Base-by-base conservation (phyloP, 441 rosid genomes). In the Populus tomentosa region DNA sequence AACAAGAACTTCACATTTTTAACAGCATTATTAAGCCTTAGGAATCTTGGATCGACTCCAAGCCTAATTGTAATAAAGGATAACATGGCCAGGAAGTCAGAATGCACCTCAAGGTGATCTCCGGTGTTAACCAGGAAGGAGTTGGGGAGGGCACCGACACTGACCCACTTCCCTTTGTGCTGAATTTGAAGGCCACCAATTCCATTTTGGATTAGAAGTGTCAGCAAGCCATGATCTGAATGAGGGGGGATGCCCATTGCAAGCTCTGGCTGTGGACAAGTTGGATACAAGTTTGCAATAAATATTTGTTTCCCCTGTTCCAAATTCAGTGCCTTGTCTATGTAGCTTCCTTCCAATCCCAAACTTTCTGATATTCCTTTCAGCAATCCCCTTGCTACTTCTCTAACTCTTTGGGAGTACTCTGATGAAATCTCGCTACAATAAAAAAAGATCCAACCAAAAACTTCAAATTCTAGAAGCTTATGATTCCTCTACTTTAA, bases 191-290 rank as follows among this genome's bases (percentile, higher is more conserved):
- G 90, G 50, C 90, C 90, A 1, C 5, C 40, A 21, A 82, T 30
- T 40, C 72, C 85, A 59, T 89, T 87, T 68, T 85, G 85, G 77
- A 77, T 81, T 6, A 89, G 80, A 46, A 89, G 42, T 10, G 90
- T 89, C 61, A 89, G 50, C 50, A 89, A 81, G 16, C 89, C 88
- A 16, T 87, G 90, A 72, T 87, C 88, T 0, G 92, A 81, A 69
- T 89, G 92, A 10, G 88, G 78, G 0, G 89, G 83, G 50, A 89
- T 24, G 9, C 89, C 92, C 78, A 87, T 83, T 16, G 82, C 88
- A 1, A 75, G 76, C 30, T 89, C 88, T 10, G 89, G 90, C 74
- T 86, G 83, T 9, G 88, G 86, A 76, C 92, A 89, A 5, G 89
- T 82, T 10, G 92, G 92, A 36, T 89, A 88, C 6, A 82, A 77